Evolutionary conservation across 2,329 filamentous ascomycete species (phyloP).

Genomic region (Fusarium goolgardi): DNA sequence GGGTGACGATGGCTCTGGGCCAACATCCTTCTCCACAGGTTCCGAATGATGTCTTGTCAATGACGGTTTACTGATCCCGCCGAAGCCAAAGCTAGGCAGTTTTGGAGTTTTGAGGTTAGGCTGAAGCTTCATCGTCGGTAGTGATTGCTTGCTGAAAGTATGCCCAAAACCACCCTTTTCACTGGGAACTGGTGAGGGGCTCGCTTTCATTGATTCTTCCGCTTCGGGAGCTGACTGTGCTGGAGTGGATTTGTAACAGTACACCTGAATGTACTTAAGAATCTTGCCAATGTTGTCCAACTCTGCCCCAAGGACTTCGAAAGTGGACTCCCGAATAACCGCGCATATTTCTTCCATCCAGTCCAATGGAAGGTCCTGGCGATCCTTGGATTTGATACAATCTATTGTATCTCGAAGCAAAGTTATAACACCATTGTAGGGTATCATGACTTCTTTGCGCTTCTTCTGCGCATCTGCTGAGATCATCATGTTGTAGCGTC

Average conservation of each 20-base stretch:
- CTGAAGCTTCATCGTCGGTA: not conserved
- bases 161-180: not conserved
- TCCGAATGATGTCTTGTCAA: slow-evolving; percentile 8
- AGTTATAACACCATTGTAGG: not conserved
- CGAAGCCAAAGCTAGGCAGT: not conserved
- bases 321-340: not conserved
- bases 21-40: not conserved
- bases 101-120: not conserved
- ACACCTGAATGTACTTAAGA: not conserved
- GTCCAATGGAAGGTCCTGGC: not conserved
- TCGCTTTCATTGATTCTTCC: not conserved
- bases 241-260: not conserved
- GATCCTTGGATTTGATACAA: not conserved
- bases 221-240: not conserved
- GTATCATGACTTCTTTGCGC: not conserved
- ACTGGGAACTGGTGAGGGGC: not conserved
- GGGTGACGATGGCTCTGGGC: not conserved
- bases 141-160: not conserved
- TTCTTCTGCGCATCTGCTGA: not conserved
- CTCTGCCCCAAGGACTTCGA: not conserved
- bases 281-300: slow-evolving; percentile 1
- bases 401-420: slow-evolving; percentile 9
- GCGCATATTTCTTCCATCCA: not conserved
- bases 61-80: not conserved
- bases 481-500: slow-evolving; percentile 10